These are phyloP conservation scores for Tylopilus plumbeoviolaceoides DNA, from an alignment of 768 basidiomycete species.

Conservation along the genomic window DNA sequence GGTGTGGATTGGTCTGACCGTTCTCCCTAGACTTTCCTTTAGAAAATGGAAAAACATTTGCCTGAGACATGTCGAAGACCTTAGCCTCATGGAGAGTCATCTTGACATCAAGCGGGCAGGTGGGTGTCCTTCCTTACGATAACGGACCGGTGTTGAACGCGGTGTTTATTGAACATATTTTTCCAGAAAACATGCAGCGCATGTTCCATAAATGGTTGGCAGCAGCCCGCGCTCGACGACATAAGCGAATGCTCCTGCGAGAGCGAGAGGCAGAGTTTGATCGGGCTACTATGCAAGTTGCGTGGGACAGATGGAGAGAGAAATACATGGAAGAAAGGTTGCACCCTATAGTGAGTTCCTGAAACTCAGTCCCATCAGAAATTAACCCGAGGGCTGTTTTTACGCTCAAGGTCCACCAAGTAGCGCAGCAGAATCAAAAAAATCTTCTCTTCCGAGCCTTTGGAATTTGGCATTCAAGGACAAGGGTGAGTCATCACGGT, in stretches of 20 bases:
- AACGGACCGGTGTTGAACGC: background rate
- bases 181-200: conserved; percentile 59
- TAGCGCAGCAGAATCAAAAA: conserved; percentile 55
- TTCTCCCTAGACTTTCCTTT: conserved; percentile 47
- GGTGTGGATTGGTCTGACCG: conserved; percentile 16
- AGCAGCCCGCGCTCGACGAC: conserved; percentile 55
- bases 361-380: background rate
- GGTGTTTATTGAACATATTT: background rate
- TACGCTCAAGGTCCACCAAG: conserved; percentile 35
- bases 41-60: conserved; percentile 65
- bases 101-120: conserved; percentile 79
- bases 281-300: conserved; percentile 43
- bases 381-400: conserved; percentile 6
- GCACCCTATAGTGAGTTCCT: conserved; percentile 54
- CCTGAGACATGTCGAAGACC: conserved; percentile 62
- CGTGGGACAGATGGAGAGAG: conserved; percentile 82
- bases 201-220: conserved; percentile 70
- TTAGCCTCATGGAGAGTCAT: conserved; percentile 82
- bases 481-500: conserved; percentile 45
- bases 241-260: conserved; percentile 55
- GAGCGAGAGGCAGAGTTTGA: conserved; percentile 62
- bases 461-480: conserved; percentile 69
- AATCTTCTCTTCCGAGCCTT: conserved; percentile 66
- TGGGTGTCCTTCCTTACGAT: conserved; percentile 22
- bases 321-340: conserved; percentile 62